Conservation (phyloP, 371 early-diverging fungal species). For the Chytridium lagenaria region DNA sequence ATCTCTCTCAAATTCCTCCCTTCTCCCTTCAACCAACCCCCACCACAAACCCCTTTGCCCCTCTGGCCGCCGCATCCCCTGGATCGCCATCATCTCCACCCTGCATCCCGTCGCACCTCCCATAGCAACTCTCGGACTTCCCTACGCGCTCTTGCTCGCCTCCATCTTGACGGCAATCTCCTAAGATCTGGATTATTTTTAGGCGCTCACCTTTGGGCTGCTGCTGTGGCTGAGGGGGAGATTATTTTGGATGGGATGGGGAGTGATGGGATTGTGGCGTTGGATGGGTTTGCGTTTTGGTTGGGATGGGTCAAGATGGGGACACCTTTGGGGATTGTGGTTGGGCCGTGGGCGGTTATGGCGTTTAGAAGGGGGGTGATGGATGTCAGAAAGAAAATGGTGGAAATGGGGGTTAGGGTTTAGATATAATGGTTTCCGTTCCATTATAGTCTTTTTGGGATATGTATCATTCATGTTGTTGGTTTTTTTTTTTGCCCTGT, state of each 20-base stretch:
- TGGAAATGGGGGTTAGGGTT: not conserved
- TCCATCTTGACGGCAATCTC: not conserved
- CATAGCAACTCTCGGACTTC: conserved; percentile 22
- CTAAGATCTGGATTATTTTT: conserved; percentile 3
- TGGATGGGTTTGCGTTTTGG: conserved; percentile 37
- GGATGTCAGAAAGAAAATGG: not conserved
- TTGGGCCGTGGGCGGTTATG: conserved; percentile 32
- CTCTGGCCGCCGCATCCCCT: not conserved
- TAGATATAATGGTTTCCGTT: not conserved
- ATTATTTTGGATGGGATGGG: conserved; percentile 25
- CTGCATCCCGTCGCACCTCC: conserved; percentile 22
- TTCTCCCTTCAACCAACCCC: not conserved
- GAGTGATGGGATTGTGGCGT: conserved; percentile 30
- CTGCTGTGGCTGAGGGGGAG: conserved; percentile 7
- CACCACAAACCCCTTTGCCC: not conserved
- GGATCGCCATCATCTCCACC: conserved; percentile 9
- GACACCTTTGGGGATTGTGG: conserved; percentile 23
- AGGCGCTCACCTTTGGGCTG: conserved; percentile 16
- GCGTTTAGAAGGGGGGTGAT: conserved; percentile 9
- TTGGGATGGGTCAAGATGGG: conserved; percentile 36
- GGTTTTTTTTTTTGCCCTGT: too few relatives aligned
- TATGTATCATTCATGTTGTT: too few relatives aligned
- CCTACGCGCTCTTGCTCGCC: conserved; percentile 16
- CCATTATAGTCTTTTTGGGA: too few relatives aligned
- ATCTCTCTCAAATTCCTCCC: not conserved